Evolutionary conservation across 2,329 filamentous ascomycete genomes (phyloP).

Genomic region (Fusarium siculi): DNA sequence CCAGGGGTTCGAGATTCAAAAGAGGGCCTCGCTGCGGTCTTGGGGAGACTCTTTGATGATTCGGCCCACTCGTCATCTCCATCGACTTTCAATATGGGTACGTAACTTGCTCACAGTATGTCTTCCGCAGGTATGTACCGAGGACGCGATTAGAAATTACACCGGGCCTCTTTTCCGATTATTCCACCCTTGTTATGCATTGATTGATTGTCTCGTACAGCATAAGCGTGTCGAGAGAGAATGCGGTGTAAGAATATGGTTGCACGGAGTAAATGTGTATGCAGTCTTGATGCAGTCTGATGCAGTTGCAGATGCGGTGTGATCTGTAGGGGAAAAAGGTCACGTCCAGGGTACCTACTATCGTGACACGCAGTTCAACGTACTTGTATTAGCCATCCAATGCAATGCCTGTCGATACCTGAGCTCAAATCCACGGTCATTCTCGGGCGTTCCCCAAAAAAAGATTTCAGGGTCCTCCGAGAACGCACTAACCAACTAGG

Average conservation of each 20-base stretch:
- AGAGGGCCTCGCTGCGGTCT: slow-evolving; percentile 23
- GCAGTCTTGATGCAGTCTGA: slow-evolving; percentile 18
- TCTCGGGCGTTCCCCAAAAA: slow-evolving; percentile 33
- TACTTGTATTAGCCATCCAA: background rate
- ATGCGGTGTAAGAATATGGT: slow-evolving; percentile 39
- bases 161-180: slow-evolving; percentile 1
- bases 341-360: slow-evolving; percentile 1
- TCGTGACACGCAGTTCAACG: slow-evolving; percentile 10
- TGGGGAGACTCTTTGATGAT: slow-evolving; percentile 36
- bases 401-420: slow-evolving; percentile 24
- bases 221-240: slow-evolving; percentile 18
- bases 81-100: slow-evolving; percentile 29
- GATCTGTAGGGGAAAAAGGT: slow-evolving; percentile 18
- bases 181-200: slow-evolving; percentile 14
- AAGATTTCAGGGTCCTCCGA: slow-evolving; percentile 43
- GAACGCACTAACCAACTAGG: slow-evolving; percentile 22
- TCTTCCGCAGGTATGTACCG: background rate
- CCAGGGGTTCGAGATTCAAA: slow-evolving; percentile 5
- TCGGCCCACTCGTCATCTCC: slow-evolving; percentile 42
- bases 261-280: slow-evolving; percentile 22
- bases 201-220: slow-evolving; percentile 15
- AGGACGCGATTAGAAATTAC: slow-evolving; percentile 9
- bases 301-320: slow-evolving; percentile 30
- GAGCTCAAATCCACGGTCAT: slow-evolving; percentile 20
- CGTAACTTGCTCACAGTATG: background rate